Evolutionary conservation across 257 asterid species (phyloP).

Genomic region (Nicotiana benthamiana): DNA sequence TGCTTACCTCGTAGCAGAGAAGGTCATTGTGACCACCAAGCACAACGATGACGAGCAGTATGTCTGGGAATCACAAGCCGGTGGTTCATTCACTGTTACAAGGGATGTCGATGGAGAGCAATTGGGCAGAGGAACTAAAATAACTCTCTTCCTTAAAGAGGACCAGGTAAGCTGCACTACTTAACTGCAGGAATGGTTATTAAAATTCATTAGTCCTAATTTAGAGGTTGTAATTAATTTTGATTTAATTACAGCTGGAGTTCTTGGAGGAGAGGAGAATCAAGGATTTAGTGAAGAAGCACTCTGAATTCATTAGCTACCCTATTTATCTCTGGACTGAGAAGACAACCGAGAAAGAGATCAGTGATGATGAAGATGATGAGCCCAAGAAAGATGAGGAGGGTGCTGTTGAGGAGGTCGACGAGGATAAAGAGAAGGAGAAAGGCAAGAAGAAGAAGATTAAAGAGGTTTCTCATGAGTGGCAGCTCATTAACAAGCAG

Average conservation of each 20-base stretch:
- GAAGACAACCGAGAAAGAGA: slow-evolving; percentile 70
- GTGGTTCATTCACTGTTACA: slow-evolving; percentile 69
- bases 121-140: slow-evolving; percentile 77
- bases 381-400: slow-evolving; percentile 67
- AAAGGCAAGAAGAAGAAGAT: slow-evolving; percentile 74
- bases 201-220: not conserved
- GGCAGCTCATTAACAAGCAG: slow-evolving; percentile 69
- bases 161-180: slow-evolving; percentile 46
- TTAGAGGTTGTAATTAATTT: not conserved
- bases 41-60: slow-evolving; percentile 79
- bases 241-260: slow-evolving; percentile 38
- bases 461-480: slow-evolving; percentile 70
- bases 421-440: slow-evolving; percentile 56
- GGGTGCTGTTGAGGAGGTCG: slow-evolving; percentile 63
- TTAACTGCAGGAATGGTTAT: not conserved
- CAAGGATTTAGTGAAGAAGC: slow-evolving; percentile 82
- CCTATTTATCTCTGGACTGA: slow-evolving; percentile 77
- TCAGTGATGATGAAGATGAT: slow-evolving; percentile 79
- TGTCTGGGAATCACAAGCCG: slow-evolving; percentile 79
- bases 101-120: slow-evolving; percentile 62
- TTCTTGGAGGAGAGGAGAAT: slow-evolving; percentile 72
- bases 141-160: slow-evolving; percentile 68
- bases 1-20: slow-evolving; percentile 76
- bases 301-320: slow-evolving; percentile 73
- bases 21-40: slow-evolving; percentile 61